Evolutionary conservation across 768 basidiomycete species (phyloP).

Genomic region (Boletus rex-veris): DNA sequence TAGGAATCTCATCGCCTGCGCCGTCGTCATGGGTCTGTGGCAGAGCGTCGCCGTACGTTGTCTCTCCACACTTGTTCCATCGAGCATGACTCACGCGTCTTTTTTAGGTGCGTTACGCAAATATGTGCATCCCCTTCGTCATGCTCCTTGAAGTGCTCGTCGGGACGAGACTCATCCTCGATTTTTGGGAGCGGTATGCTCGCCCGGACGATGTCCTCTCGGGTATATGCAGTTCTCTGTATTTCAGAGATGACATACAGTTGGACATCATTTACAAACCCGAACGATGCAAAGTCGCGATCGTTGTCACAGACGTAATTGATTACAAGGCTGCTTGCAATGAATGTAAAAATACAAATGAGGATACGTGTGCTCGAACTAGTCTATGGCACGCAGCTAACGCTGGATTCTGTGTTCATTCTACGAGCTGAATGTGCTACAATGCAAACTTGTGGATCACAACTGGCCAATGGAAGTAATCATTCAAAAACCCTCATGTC

Average conservation of each 20-base stretch:
- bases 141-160: conserved; percentile 31
- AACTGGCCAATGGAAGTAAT: too few species aligned
- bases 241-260: conserved; percentile 6
- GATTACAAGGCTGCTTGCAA: too few species aligned
- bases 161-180: conserved; percentile 31
- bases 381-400: too few species aligned
- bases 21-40: conserved; percentile 28
- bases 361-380: too few species aligned
- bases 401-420: too few species aligned
- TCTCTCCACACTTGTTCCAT: background rate
- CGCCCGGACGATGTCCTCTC: conserved; percentile 12
- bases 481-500: too few species aligned
- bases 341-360: too few species aligned
- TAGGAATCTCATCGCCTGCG: conserved; percentile 26
- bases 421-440: too few species aligned
- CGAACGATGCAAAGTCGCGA: conserved; percentile 15
- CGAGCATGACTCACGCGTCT: background rate
- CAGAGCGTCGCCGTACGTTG: conserved; percentile 20
- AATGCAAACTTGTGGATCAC: too few species aligned
- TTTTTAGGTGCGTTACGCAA: conserved; percentile 25
- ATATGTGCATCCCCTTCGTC: conserved; percentile 30
- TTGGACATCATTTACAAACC: conserved; percentile 2
- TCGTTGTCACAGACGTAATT: conserved; percentile 9
- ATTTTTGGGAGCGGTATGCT: conserved; percentile 30
- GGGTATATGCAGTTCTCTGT: conserved; percentile 13